A percentile compares a stretch with the other conserved stretches of the same genome.
These are phyloP conservation scores for Lunularia cruciata DNA, from an alignment of 225 moss, liverwort and hornwort species.

Conservation along the genomic window DNA sequence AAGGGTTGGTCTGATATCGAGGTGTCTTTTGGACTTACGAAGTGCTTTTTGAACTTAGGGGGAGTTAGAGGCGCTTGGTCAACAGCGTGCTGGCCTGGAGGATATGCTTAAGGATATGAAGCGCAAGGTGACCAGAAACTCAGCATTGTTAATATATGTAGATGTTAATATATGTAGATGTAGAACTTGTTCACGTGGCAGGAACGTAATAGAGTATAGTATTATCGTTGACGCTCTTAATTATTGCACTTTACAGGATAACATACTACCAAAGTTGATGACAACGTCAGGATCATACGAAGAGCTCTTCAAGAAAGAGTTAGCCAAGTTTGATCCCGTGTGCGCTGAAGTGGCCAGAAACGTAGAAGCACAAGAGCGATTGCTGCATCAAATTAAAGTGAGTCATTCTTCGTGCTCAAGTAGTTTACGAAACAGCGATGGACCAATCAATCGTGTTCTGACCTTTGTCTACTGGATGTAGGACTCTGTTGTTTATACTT, in stretches of 20 bases:
- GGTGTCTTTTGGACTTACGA: too few relatives aligned
- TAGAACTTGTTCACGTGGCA: background rate
- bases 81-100: constrained; percentile 94
- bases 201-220: background rate
- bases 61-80: constrained; percentile 85
- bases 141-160: background rate
- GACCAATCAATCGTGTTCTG: too few relatives aligned
- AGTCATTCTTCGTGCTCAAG: background rate
- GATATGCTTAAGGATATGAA: constrained; percentile 99
- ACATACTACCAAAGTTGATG: constrained; percentile 98
- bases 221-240: background rate
- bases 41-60: constrained; percentile 23
- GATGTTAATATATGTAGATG: background rate
- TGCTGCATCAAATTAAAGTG: constrained; percentile 85
- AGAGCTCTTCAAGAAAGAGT: constrained; percentile 92
- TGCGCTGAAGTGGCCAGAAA: constrained; percentile 80
- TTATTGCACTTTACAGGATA: constrained; percentile 47
- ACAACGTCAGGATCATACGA: constrained; percentile 98
- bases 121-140: constrained; percentile 53
- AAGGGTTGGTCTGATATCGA: too few relatives aligned
- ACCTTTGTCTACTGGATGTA: too few relatives aligned
- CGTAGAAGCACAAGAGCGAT: constrained; percentile 79
- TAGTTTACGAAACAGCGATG: background rate
- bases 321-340: constrained; percentile 87
- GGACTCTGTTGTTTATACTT: too few relatives aligned